Conservation (phyloP, 768 basidiomycete species). For the Suillus discolor region DNA sequence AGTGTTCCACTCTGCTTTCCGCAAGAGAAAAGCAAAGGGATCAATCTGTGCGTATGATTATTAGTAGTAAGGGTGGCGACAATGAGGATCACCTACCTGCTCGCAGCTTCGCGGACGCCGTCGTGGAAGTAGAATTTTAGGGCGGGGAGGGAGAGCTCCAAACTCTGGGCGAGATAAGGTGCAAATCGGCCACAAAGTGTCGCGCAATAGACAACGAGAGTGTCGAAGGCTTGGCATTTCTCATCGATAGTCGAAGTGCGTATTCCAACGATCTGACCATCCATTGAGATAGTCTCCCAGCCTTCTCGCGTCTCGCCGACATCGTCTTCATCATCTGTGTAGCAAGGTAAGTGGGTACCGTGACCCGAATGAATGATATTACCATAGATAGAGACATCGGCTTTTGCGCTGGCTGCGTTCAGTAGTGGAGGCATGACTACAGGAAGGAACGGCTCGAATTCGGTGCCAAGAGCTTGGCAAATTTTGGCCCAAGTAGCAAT, state of each 20-base stretch:
- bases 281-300: slow-evolving; percentile 78
- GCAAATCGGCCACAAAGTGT: slow-evolving; percentile 67
- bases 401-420: slow-evolving; percentile 75
- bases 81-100: slow-evolving; percentile 53
- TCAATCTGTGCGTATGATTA: slow-evolving; percentile 45
- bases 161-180: slow-evolving; percentile 69
- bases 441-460: slow-evolving; percentile 86
- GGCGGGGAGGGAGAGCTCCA: slow-evolving; percentile 73
- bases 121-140: slow-evolving; percentile 83
- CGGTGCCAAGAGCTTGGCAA: slow-evolving; percentile 79
- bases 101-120: slow-evolving; percentile 75
- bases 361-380: slow-evolving; percentile 17
- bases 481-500: slow-evolving; percentile 90
- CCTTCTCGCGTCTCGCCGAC: slow-evolving; percentile 63
- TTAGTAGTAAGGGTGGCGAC: neutral
- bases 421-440: slow-evolving; percentile 83
- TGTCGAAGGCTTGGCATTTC: slow-evolving; percentile 87
- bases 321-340: slow-evolving; percentile 57
- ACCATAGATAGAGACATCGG: slow-evolving; percentile 78
- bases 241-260: slow-evolving; percentile 83
- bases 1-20: slow-evolving; percentile 68
- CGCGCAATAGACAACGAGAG: slow-evolving; percentile 79
- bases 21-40: slow-evolving; percentile 70
- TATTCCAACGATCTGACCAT: slow-evolving; percentile 76
- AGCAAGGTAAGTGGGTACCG: slow-evolving; percentile 4